Base-by-base conservation (phyloP, 805 yeast genomes). In the Saturnispora sanitii region DNA sequence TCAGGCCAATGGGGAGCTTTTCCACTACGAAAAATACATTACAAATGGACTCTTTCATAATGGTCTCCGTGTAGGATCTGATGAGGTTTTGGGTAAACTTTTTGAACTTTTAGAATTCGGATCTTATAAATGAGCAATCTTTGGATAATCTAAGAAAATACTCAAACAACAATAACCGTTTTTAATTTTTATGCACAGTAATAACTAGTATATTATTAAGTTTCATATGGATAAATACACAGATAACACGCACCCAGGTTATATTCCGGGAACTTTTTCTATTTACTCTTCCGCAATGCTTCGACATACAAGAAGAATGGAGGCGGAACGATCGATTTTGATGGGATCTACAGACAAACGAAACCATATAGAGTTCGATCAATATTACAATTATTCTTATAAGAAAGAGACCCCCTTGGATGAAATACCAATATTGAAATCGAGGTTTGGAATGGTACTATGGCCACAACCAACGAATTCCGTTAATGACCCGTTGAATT, bases 211-310 rank as follows among this genome's bases (percentile, higher is more conserved):
- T 32, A 20, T 17, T 38, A 7, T 11, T n/a, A 12, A 12, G 7
- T 17, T 13, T n/a, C n/a, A n/a, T 21, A 61, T 61, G 66, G 65
- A 61, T 37, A 57, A 55, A 40, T 61, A 58, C 45, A 56, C 62
- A 12, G 62, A 61, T 40, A 57, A 50, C 16, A 45, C 53, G 38
- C 62, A 61, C 38, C 59, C 61, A 1, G 68, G 67, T 18, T 73
- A 65, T 48, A 58, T 74, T 16, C 79, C 80, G 1, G 80, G 80
- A 0, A 74, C 82, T 0, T 64, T 68, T 41, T 71, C 72, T 38
- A 71, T 75, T 32, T 73, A 71, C 46, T 57, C 75, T 1, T 65
- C 70, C 2, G 60, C 58, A 8, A 31, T 59, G 6, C 27, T 57
- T 4, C 48, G 53, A 32, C 51, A 49, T 21, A 36, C 47, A 20